These are phyloP conservation scores for Fusarium mundagurra DNA, from an alignment of 2,329 filamentous ascomycete species.

Conservation along the genomic window DNA sequence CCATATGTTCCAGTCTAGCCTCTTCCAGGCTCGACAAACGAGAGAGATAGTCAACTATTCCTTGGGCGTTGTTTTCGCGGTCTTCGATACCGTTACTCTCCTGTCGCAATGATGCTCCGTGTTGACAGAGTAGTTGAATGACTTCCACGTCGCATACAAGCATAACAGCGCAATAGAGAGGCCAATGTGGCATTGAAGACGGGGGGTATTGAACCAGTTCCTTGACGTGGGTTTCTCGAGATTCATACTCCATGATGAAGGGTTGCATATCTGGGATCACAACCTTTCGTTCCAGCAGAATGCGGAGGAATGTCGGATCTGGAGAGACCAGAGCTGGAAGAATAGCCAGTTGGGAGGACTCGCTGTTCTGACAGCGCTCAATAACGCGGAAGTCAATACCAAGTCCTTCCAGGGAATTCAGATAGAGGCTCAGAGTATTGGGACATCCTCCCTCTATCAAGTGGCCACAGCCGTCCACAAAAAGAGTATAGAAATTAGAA, in stretches of 20 bases:
- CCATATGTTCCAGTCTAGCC: fast-evolving
- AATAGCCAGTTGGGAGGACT: not conserved
- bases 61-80: fast-evolving
- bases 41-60: fast-evolving
- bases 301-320: not conserved
- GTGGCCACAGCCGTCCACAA: fast-evolving
- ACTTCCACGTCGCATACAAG: not conserved
- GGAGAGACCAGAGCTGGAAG: not conserved
- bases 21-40: fast-evolving
- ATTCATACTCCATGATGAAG: not conserved
- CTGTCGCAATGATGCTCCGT: not conserved
- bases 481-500: not conserved
- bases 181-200: not conserved
- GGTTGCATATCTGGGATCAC: not conserved
- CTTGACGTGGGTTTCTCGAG: no score
- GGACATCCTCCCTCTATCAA: not conserved
- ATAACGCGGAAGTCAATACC: not conserved
- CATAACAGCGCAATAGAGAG: not conserved
- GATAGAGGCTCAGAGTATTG: not conserved
- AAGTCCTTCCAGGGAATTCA: fast-evolving
- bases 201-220: not conserved
- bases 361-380: no score
- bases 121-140: not conserved
- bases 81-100: fast-evolving
- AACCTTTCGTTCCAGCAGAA: not conserved